Evolutionary conservation across 2,329 filamentous ascomycete genomes (phyloP).

Genomic region (Aspergillus texensis): DNA sequence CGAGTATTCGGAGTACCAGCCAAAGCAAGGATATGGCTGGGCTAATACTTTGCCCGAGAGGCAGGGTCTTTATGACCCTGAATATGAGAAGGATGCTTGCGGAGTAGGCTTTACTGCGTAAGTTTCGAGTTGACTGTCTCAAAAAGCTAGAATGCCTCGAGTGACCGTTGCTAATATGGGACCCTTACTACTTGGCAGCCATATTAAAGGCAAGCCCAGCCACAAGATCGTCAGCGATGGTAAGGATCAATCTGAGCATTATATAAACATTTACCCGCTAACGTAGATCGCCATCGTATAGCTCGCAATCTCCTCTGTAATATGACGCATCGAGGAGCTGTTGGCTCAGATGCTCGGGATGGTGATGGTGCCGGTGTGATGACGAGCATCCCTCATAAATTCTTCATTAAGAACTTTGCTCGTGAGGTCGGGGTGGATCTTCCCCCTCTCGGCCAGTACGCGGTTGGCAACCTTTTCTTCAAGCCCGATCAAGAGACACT

Average conservation of each 20-base stretch:
- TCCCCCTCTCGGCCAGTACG: constrained; percentile 88
- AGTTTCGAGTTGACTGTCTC: constrained; percentile 38
- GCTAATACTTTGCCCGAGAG: constrained; percentile 93
- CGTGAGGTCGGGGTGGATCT: constrained; percentile 85
- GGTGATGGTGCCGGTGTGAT: constrained; percentile 98
- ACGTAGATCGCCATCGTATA: constrained; percentile 46
- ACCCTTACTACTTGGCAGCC: constrained; percentile 55
- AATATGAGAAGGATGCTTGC: constrained; percentile 97
- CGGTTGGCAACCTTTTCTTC: constrained; percentile 97
- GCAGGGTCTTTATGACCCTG: constrained; percentile 97
- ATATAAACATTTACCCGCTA: not conserved
- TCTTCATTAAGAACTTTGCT: constrained; percentile 98
- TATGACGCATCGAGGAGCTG: constrained; percentile 99
- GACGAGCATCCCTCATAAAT: constrained; percentile 97
- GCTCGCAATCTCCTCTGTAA: constrained; percentile 95
- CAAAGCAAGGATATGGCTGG: constrained; percentile 78
- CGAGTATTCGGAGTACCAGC: constrained; percentile 57
- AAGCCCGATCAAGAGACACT: constrained; percentile 91
- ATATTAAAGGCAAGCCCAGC: constrained; percentile 95
- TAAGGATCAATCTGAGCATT: constrained; percentile 49
- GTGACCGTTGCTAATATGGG: constrained; percentile 13
- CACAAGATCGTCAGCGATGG: constrained; percentile 99
- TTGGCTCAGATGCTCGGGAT: constrained; percentile 95
- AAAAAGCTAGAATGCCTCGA: not conserved
- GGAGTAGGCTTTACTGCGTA: constrained; percentile 99